Percentiles rank a stretch among this genome's conserved stretches.
Evolutionary conservation across 2,329 filamentous ascomycete species (phyloP).

Genomic region (Graphilbum ipis-grandicollis): DNA sequence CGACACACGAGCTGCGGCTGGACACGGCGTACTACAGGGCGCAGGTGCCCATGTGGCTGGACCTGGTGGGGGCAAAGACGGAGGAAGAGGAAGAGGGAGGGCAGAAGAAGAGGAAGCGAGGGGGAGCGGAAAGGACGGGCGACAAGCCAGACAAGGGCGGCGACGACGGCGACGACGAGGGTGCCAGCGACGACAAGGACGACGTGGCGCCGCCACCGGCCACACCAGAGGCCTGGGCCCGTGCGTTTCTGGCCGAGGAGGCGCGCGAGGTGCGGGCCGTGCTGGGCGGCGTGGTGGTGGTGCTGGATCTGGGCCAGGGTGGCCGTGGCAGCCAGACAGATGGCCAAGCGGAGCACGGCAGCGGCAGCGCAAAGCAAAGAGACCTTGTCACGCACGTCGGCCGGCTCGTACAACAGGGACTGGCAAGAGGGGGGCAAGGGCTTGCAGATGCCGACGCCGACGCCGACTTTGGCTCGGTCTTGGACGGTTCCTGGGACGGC

Average conservation of each 20-base stretch:
- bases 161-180: neutral
- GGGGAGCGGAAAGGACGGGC: slow-evolving; percentile 3
- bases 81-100: neutral
- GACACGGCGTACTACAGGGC: slow-evolving; percentile 44
- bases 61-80: slow-evolving; percentile 18
- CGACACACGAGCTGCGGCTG: slow-evolving; percentile 36
- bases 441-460: slow-evolving; percentile 23
- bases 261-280: slow-evolving; percentile 44
- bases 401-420: slow-evolving; percentile 42
- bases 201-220: neutral
- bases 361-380: slow-evolving; percentile 10
- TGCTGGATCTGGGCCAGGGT: slow-evolving; percentile 22
- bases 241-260: slow-evolving; percentile 40
- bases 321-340: no score
- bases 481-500: slow-evolving; percentile 49
- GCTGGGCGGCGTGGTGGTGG: slow-evolving; percentile 41
- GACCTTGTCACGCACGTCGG: slow-evolving; percentile 34
- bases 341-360: slow-evolving; percentile 3
- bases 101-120: neutral
- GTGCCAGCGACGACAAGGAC: neutral
- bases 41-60: slow-evolving; percentile 48
- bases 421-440: slow-evolving; percentile 35
- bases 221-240: slow-evolving; percentile 32
- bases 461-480: slow-evolving; percentile 10
- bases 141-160: slow-evolving; percentile 7